A percentile compares a stretch with the other conserved stretches of the same genome.
These are phyloP conservation scores for Lentinus polychrous DNA, from an alignment of 1,284 basidiomycete genomes.

Conservation along the genomic window DNA sequence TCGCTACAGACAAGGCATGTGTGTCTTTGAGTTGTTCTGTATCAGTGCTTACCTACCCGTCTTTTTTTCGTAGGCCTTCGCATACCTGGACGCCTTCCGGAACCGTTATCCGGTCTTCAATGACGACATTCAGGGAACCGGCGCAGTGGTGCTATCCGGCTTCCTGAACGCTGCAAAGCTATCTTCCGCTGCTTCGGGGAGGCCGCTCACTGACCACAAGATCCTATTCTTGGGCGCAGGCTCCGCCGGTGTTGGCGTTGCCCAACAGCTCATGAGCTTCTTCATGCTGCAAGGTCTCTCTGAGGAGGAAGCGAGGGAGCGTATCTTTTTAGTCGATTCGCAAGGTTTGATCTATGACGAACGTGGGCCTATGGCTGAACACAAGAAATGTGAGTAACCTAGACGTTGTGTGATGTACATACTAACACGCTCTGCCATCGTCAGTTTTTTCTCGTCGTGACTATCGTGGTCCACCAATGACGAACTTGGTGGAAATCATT, in stretches of 20 bases:
- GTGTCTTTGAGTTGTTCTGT: background rate
- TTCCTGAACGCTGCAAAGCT: slow-evolving; percentile 86
- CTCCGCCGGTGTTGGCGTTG: slow-evolving; percentile 86
- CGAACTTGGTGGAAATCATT: slow-evolving; percentile 74
- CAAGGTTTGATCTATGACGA: slow-evolving; percentile 76
- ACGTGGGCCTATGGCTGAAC: slow-evolving; percentile 69
- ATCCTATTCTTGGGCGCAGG: slow-evolving; percentile 92
- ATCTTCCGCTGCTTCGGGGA: slow-evolving; percentile 64
- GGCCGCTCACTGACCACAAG: slow-evolving; percentile 67
- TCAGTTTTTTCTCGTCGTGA: slow-evolving; percentile 83
- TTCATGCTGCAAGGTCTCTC: slow-evolving; percentile 76
- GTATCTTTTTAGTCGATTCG: slow-evolving; percentile 84
- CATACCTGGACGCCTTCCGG: slow-evolving; percentile 73
- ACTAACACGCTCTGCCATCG: slow-evolving; percentile 40
- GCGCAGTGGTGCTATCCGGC: slow-evolving; percentile 87
- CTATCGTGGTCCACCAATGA: slow-evolving; percentile 72
- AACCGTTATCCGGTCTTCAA: slow-evolving; percentile 81
- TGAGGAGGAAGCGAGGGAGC: slow-evolving; percentile 69
- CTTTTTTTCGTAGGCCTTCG: slow-evolving; percentile 46
- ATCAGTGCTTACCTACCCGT: background rate
- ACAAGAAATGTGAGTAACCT: slow-evolving; percentile 66
- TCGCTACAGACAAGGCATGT: slow-evolving; percentile 65
- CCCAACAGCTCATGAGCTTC: slow-evolving; percentile 83
- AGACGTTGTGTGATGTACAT: background rate
- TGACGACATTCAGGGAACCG: slow-evolving; percentile 77